phyloP scores from a whole-genome alignment of 441 rosid genomes.

The Metrosideros polymorpha region DNA sequence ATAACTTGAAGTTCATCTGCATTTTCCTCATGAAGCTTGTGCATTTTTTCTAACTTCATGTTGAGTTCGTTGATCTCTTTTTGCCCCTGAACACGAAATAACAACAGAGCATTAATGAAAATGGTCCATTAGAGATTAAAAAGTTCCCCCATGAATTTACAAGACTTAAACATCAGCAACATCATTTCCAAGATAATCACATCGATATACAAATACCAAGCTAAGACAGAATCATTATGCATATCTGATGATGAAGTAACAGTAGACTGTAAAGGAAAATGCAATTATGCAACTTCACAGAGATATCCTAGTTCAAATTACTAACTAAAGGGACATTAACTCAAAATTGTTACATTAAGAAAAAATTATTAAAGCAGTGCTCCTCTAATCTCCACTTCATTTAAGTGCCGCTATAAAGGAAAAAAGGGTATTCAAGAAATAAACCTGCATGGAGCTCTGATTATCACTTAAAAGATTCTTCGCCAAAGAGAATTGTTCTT shows the following conservation, averaged over 20 bases:
- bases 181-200: not conserved
- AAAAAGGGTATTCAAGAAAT: not conserved
- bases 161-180: not conserved
- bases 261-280: not conserved
- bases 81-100: slow-evolving; percentile 36
- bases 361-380: not conserved
- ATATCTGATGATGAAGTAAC: not conserved
- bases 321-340: not conserved
- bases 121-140: not conserved
- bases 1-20: slow-evolving; percentile 49
- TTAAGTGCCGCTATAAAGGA: not conserved
- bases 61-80: slow-evolving; percentile 39
- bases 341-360: not conserved
- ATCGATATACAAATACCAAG: not conserved
- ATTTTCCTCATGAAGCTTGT: slow-evolving; percentile 39
- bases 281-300: not conserved
- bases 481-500: slow-evolving; percentile 43
- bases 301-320: not conserved
- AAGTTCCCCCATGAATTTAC: not conserved
- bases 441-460: slow-evolving; percentile 51
- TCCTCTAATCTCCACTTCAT: not conserved
- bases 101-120: slow-evolving; percentile 1
- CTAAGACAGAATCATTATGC: not conserved
- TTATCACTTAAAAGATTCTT: slow-evolving; percentile 42
- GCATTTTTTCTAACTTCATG: slow-evolving; percentile 39